Conservation (phyloP, 2,329 filamentous ascomycete genomes). For the Paramyrothecium sp. region DNA sequence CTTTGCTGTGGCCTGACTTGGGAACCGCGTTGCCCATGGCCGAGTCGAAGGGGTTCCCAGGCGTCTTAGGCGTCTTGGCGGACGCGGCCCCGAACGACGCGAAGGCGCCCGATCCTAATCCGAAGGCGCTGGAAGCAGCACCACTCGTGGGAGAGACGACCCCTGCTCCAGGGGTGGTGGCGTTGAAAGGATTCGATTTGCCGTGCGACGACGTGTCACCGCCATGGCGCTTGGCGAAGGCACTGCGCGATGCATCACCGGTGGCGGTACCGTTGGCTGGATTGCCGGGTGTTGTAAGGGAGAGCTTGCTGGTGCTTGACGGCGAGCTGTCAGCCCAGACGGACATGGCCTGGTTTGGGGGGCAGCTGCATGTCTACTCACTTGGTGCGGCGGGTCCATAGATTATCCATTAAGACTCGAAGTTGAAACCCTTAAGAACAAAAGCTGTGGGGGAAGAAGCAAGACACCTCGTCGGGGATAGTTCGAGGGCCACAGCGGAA, state of each 20-base stretch:
- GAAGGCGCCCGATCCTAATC: conserved; percentile 91
- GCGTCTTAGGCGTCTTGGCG: conserved; percentile 83
- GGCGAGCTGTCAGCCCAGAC: conserved; percentile 15
- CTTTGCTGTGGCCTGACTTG: conserved; percentile 29
- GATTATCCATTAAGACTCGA: conserved; percentile 55
- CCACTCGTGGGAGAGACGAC: conserved; percentile 34
- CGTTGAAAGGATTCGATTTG: conserved; percentile 75
- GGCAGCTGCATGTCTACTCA: conserved; percentile 42
- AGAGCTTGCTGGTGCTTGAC: conserved; percentile 81
- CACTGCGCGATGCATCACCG: conserved; percentile 59
- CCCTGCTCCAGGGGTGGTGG: conserved; percentile 65
- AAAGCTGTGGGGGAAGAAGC: not conserved
- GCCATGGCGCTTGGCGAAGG: conserved; percentile 71
- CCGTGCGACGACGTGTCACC: conserved; percentile 70
- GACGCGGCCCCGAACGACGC: conserved; percentile 77
- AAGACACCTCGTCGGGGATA: not conserved
- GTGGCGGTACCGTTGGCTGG: conserved; percentile 49
- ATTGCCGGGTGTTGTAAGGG: conserved; percentile 72
- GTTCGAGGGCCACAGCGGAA: conserved; percentile 1
- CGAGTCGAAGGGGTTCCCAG: conserved; percentile 77
- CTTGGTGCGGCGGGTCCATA: conserved; percentile 85
- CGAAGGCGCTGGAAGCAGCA: conserved; percentile 84
- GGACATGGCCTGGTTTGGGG: conserved; percentile 9
- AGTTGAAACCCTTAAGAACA: not conserved
- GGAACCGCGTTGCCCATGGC: conserved; percentile 50